A percentile compares a stretch with the other conserved stretches of the same genome.
phyloP scores from a whole-genome alignment of 1,284 basidiomycete species.

The Ceratobasidium theobromae region DNA sequence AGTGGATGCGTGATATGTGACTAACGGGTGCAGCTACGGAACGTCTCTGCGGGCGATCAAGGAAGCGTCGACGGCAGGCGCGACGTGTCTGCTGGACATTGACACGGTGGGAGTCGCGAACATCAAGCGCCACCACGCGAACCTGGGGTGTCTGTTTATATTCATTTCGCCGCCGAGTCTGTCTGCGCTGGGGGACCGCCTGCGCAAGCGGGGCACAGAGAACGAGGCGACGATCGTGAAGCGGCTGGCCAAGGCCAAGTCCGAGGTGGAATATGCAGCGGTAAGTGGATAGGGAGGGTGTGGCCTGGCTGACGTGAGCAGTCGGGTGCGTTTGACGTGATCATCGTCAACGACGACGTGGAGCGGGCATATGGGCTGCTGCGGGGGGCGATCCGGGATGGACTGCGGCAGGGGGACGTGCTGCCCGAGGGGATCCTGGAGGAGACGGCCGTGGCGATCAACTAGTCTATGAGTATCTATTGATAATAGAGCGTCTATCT shows the following conservation, averaged over 20 bases:
- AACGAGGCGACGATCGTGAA: constrained; percentile 70
- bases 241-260: constrained; percentile 76
- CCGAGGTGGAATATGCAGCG: constrained; percentile 84
- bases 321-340: constrained; percentile 72
- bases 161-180: constrained; percentile 92
- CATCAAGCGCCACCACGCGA: constrained; percentile 69
- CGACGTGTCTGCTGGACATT: constrained; percentile 91
- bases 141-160: constrained; percentile 83
- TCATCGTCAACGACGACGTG: constrained; percentile 92
- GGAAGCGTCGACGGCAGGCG: constrained; percentile 46
- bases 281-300: neutral
- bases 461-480: no score
- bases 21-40: constrained; percentile 58
- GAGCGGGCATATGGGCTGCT: constrained; percentile 78
- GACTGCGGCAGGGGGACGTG: constrained; percentile 8
- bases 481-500: no score
- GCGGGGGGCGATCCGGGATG: constrained; percentile 18
- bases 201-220: constrained; percentile 85
- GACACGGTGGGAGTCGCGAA: constrained; percentile 94
- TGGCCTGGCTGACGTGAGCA: constrained; percentile 40
- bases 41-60: constrained; percentile 75
- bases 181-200: constrained; percentile 62
- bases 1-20: no score
- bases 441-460: constrained; percentile 25
- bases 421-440: constrained; percentile 28